Evolutionary conservation across 805 yeast species (phyloP).

Genomic region (Candida lessepsii): DNA sequence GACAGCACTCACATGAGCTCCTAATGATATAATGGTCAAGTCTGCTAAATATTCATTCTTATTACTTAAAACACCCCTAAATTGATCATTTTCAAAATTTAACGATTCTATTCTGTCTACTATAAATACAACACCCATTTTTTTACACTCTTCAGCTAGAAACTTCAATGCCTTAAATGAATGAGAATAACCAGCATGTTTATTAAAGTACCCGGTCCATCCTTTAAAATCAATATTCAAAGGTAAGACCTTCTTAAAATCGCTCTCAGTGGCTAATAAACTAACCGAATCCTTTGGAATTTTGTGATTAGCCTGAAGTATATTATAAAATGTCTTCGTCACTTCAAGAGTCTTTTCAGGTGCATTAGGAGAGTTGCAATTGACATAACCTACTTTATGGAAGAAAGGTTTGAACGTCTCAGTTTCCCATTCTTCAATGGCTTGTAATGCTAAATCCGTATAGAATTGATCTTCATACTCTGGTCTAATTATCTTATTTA

Average conservation of each 20-base stretch:
- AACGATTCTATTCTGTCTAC: slow-evolving; percentile 12
- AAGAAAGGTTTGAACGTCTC: slow-evolving; percentile 27
- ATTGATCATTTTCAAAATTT: slow-evolving; percentile 3
- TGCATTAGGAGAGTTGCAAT: slow-evolving; percentile 42
- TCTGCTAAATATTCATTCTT: slow-evolving; percentile 10
- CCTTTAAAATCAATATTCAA: slow-evolving; percentile 15
- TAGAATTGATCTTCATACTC: slow-evolving; percentile 47
- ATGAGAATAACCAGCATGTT: slow-evolving; percentile 44
- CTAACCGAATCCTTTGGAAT: slow-evolving; percentile 19
- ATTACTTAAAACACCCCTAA: slow-evolving; percentile 10
- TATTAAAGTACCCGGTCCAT: slow-evolving; percentile 27
- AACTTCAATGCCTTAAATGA: slow-evolving; percentile 38
- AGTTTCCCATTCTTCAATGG: slow-evolving; percentile 37
- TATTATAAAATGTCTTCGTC: slow-evolving; percentile 35
- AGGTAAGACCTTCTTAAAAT: slow-evolving; percentile 22
- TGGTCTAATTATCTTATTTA: slow-evolving; percentile 48
- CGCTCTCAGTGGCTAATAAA: slow-evolving; percentile 25
- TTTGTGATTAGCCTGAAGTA: slow-evolving; percentile 32
- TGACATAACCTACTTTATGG: slow-evolving; percentile 25
- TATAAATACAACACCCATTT: slow-evolving; percentile 15
- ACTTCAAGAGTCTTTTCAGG: slow-evolving; percentile 24
- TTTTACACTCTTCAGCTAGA: slow-evolving; percentile 20
- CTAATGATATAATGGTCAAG: slow-evolving; percentile 13
- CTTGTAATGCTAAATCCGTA: slow-evolving; percentile 44
- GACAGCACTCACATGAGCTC: slow-evolving; percentile 14